A percentile compares a stretch with the other conserved stretches of the same genome.
Conservation (phyloP, 768 basidiomycete species). For the Flagelloscypha sp. region DNA sequence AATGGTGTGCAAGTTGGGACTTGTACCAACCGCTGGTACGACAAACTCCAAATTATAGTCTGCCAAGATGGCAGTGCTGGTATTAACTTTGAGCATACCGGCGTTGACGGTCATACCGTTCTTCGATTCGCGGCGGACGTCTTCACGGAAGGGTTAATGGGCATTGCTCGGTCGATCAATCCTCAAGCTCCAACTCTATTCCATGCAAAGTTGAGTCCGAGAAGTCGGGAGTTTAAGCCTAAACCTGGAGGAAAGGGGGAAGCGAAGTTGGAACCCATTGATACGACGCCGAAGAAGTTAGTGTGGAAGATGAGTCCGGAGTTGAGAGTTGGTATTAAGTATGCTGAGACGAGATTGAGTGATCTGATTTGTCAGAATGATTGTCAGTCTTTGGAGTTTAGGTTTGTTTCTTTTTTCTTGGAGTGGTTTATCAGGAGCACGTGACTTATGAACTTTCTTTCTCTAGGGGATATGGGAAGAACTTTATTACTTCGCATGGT, state of each 20-base stretch:
- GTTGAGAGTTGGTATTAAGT: conserved; percentile 78
- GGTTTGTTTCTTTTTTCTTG: conserved; percentile 23
- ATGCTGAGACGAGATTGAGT: conserved; percentile 91
- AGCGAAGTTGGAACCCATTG: conserved; percentile 38
- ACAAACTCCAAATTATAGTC: conserved; percentile 96
- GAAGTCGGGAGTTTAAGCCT: conserved; percentile 44
- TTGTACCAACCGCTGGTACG: conserved; percentile 94
- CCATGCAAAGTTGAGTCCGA: conserved; percentile 78
- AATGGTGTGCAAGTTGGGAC: conserved; percentile 90
- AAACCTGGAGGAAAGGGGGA: conserved; percentile 13
- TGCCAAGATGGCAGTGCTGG: conserved; percentile 90
- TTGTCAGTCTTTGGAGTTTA: conserved; percentile 89
- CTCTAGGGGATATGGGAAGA: conserved; percentile 84
- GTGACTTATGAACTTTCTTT: conserved; percentile 51
- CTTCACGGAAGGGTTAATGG: conserved; percentile 97
- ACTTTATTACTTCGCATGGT: conserved; percentile 89
- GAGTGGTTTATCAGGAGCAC: conserved; percentile 19
- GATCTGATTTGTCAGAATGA: conserved; percentile 99
- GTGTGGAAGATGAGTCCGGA: conserved; percentile 89
- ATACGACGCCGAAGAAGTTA: conserved; percentile 89
- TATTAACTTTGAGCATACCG: conserved; percentile 98
- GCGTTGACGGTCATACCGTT: conserved; percentile 96
- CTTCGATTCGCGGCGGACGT: conserved; percentile 85
- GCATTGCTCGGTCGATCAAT: conserved; percentile 93
- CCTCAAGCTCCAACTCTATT: conserved; percentile 92